Percentiles rank a stretch among this genome's conserved stretches.
These are phyloP conservation scores for Pyrenula massariospora DNA, from an alignment of 495 filamentous ascomycete genomes.

Conservation along the genomic window DNA sequence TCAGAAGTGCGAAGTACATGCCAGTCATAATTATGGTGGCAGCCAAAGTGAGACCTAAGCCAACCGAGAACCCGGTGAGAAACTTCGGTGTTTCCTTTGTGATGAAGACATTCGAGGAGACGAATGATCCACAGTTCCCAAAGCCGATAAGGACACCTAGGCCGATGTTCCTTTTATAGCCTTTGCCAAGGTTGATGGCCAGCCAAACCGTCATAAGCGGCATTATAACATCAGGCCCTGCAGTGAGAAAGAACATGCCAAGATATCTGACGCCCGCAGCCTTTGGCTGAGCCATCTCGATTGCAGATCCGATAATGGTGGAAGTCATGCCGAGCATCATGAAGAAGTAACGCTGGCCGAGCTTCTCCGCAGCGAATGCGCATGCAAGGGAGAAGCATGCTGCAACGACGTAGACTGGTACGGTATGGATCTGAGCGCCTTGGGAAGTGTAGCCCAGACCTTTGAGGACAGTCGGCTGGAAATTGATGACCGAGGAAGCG, in stretches of 20 bases:
- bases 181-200: conserved; percentile 15
- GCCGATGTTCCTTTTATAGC: conserved; percentile 33
- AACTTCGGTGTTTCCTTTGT: conserved; percentile 25
- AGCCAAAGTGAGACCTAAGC: conserved; percentile 4
- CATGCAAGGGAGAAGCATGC: conserved; percentile 45
- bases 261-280: conserved; percentile 10
- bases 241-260: conserved; percentile 15
- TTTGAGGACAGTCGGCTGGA: conserved; percentile 46
- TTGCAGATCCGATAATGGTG: conserved; percentile 21
- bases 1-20: conserved; percentile 1
- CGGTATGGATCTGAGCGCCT: conserved; percentile 52
- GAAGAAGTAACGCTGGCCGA: conserved; percentile 40
- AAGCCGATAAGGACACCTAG: conserved; percentile 23
- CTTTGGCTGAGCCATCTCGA: conserved; percentile 20
- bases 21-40: background rate
- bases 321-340: conserved; percentile 22
- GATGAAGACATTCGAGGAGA: conserved; percentile 28
- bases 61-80: conserved; percentile 25
- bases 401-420: conserved; percentile 55
- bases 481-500: conserved; percentile 26
- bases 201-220: conserved; percentile 13
- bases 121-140: conserved; percentile 26
- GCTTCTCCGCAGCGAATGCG: conserved; percentile 49
- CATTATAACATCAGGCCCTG: conserved; percentile 14
- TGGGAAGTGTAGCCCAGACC: conserved; percentile 40